Evolutionary conservation across 306 rosid genomes (phyloP).

Genomic region (Quercus mongolica): DNA sequence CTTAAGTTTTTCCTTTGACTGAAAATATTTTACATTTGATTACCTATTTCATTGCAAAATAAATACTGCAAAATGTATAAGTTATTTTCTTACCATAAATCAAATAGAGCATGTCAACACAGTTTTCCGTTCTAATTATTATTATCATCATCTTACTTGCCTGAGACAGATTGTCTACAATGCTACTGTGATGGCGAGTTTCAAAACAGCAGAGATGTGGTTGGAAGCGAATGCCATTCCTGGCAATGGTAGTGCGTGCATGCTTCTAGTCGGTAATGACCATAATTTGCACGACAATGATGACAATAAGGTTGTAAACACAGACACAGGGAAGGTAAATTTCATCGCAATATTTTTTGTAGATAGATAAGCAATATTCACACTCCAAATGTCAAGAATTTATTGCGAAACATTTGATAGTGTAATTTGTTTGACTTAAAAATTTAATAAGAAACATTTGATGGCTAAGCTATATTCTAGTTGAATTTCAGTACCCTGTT

Average conservation of each 20-base stretch:
- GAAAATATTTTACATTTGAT: too few relatives aligned
- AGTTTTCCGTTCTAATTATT: background rate
- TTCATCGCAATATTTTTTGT: background rate
- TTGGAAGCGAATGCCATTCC: constrained; percentile 78
- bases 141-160: background rate
- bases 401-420: too few relatives aligned
- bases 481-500: too few relatives aligned
- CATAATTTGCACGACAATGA: constrained; percentile 40
- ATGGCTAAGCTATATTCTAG: too few relatives aligned
- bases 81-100: too few relatives aligned
- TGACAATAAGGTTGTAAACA: constrained; percentile 83
- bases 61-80: too few relatives aligned
- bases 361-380: too few relatives aligned
- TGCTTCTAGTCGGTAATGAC: constrained; percentile 88
- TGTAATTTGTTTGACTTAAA: too few relatives aligned
- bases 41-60: too few relatives aligned
- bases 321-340: constrained; percentile 71
- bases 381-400: too few relatives aligned
- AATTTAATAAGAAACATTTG: too few relatives aligned
- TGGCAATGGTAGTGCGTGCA: constrained; percentile 77
- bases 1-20: too few relatives aligned
- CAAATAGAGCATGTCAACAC: background rate
- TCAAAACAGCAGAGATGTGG: constrained; percentile 91
- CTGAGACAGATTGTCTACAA: constrained; percentile 81
- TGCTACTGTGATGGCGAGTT: constrained; percentile 88